Conservation (phyloP, 2,329 filamentous ascomycete species). For the Alternaria viburni region DNA sequence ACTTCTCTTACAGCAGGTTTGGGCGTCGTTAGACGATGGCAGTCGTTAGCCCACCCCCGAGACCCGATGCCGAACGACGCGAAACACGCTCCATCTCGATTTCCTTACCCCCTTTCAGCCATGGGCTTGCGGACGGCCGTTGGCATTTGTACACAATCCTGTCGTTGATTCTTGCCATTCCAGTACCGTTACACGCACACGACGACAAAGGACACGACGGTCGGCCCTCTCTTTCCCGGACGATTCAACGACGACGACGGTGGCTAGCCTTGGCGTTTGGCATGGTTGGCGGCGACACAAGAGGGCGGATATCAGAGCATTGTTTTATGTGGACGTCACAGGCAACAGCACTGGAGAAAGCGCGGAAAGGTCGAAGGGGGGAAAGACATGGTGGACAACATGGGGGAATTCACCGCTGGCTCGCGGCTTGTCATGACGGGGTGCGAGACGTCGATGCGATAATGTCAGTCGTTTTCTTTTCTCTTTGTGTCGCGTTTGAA, state of each 20-base stretch:
- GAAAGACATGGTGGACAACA: slow-evolving; percentile 29
- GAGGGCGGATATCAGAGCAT: slow-evolving; percentile 20
- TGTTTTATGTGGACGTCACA: background rate
- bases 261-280: slow-evolving; percentile 21
- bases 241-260: slow-evolving; percentile 16
- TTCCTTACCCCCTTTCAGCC: slow-evolving; percentile 43
- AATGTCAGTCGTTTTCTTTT: slow-evolving; percentile 39
- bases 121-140: slow-evolving; percentile 36
- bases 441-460: slow-evolving; percentile 20
- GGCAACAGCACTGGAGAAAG: background rate
- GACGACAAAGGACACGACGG: slow-evolving; percentile 1
- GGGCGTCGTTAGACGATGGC: slow-evolving; percentile 76
- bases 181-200: slow-evolving; percentile 23
- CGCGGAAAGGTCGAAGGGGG: slow-evolving; percentile 12
- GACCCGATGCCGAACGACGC: slow-evolving; percentile 37
- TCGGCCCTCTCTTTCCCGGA: slow-evolving; percentile 13
- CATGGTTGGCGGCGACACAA: slow-evolving; percentile 30
- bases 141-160: slow-evolving; percentile 39
- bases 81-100: slow-evolving; percentile 42
- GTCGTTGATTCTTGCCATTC: slow-evolving; percentile 27
- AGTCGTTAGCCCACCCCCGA: slow-evolving; percentile 43
- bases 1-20: slow-evolving; percentile 81
- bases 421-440: slow-evolving; percentile 13
- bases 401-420: slow-evolving; percentile 12
- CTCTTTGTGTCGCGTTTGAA: slow-evolving; percentile 31